These are phyloP conservation scores for Sophora flavescens DNA, from an alignment of 306 rosid genomes.

Conservation along the genomic window DNA sequence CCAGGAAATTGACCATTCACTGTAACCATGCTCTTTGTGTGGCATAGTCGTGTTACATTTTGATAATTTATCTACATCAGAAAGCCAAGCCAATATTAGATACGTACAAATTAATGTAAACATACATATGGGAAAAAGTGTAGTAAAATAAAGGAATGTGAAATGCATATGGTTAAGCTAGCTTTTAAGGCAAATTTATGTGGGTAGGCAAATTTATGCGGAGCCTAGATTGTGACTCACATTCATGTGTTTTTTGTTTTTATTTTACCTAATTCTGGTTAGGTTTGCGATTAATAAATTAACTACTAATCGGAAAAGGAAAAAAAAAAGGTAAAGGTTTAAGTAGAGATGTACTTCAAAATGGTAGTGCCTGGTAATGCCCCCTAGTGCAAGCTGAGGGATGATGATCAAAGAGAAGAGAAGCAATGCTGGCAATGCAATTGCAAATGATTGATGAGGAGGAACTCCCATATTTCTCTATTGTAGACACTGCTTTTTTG, in stretches of 20 bases:
- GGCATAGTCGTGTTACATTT: slow-evolving; percentile 67
- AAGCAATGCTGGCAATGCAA: slow-evolving; percentile 40
- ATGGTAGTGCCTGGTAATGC: slow-evolving; percentile 68
- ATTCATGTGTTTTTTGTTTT: too few relatives aligned
- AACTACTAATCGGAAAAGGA: too few relatives aligned
- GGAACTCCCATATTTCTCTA: slow-evolving; percentile 50
- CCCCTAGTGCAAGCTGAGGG: slow-evolving; percentile 54
- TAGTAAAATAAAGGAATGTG: background rate
- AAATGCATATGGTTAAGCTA: background rate
- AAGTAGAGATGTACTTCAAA: slow-evolving; percentile 54
- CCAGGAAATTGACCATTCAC: slow-evolving; percentile 76
- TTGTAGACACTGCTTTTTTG: background rate
- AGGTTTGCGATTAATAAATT: too few relatives aligned
- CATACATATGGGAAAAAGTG: background rate
- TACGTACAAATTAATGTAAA: background rate
- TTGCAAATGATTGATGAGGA: slow-evolving; percentile 12
- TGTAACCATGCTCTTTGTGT: slow-evolving; percentile 64
- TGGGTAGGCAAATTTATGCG: too few relatives aligned
- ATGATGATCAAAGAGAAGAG: slow-evolving; percentile 42
- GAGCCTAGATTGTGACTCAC: too few relatives aligned
- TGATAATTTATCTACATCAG: slow-evolving; percentile 52
- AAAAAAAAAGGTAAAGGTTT: background rate
- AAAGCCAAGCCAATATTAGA: background rate
- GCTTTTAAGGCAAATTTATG: too few relatives aligned
- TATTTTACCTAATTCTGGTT: too few relatives aligned